These are phyloP conservation scores for Solanum bukasovii DNA, from an alignment of 257 asterid species.

Conservation along the genomic window DNA sequence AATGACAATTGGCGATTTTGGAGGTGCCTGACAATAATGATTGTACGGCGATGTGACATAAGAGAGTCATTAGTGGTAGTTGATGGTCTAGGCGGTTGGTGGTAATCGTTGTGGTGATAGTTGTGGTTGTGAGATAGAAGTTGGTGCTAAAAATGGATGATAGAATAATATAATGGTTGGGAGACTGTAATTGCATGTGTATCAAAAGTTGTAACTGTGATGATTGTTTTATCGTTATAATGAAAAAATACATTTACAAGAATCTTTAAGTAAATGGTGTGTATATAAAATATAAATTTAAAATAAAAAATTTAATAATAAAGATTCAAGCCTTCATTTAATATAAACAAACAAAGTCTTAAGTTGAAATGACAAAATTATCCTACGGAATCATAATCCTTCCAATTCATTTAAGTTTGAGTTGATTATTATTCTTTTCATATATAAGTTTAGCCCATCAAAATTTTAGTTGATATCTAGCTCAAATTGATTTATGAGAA, in stretches of 20 bases:
- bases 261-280: not conserved
- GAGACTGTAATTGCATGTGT: fast-evolving
- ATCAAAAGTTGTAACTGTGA: not conserved
- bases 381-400: not conserved
- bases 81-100: not conserved
- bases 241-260: not conserved
- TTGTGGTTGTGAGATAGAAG: not conserved
- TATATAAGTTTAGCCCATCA: not conserved
- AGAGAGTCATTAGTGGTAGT: not conserved
- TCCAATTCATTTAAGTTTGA: not conserved
- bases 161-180: not conserved
- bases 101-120: too few relatives aligned
- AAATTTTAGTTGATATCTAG: not conserved
- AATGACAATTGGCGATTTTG: not conserved
- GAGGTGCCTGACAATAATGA: not conserved
- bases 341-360: not conserved
- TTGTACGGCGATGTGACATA: not conserved
- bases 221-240: not conserved
- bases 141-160: not conserved
- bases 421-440: not conserved
- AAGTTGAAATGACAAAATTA: not conserved
- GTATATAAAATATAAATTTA: not conserved
- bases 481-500: not conserved
- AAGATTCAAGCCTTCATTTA: not conserved
- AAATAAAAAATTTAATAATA: too few relatives aligned